Evolutionary conservation across 2,329 filamentous ascomycete species (phyloP), one percentile per base, ranked within the genome.

Genomic region (Berkeleyomyces rouxiae): DNA sequence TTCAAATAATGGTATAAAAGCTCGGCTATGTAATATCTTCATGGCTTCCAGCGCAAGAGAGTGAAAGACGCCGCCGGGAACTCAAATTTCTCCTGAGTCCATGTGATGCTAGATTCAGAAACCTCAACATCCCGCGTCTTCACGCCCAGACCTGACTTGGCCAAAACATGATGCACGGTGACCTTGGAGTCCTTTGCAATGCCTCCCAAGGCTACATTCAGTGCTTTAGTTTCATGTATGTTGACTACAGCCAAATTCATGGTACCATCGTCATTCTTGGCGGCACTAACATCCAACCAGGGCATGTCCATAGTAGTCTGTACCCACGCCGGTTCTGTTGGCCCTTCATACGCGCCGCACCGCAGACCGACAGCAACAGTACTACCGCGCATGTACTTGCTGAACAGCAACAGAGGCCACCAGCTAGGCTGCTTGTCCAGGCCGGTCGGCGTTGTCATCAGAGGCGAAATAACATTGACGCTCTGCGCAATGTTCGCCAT

Each of bases 401-500:
- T 74, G 72, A 87, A 89, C 37, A 90, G 76, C 63, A 84, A 76
- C 58, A 89, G 75, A 4, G 86, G 84, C 83, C 84, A 90, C 83
- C 85, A 90, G 3, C 82, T 88, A 0, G 86, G 82, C 74, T 90
- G 87, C 74, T 84, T 85, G 58, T 83, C 71, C 57, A 90, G 72
- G 0, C 86, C 85, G 0, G 77, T 72, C 61, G 77, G 75, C 2
- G 77, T 84, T 0, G 87, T 90, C 84, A 90, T 88, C 9, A 90
- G 76, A 1, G 87, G 87, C 0, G 81, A 83, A 68, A 90, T 89
- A 64, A 90, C 87, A 70, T 91, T 90, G 66, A 90, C 85, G 59
- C 78, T 83, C 72, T 90, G 87, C 1, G 87, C 87, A 63, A 91
- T 85, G 70, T 86, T 89, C 43, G 86, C 85, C 86, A 90, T 90